Evolutionary conservation across 75 land plant genomes (phyloP), one percentile per base, ranked within the genome.

Genomic region (Ceratopteris richardii): DNA sequence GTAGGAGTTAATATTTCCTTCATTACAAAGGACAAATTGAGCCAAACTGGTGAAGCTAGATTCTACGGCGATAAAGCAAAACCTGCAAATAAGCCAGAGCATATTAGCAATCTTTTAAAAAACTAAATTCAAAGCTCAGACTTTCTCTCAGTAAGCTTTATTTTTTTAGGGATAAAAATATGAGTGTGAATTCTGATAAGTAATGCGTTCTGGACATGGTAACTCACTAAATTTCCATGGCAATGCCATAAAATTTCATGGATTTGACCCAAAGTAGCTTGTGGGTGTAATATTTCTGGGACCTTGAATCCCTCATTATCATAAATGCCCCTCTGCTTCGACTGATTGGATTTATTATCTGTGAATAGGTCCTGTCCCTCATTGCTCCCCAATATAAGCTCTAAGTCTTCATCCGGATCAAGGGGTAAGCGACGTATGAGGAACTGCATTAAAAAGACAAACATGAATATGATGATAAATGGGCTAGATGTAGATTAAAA

Each of bases 211-310:
- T 21, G 29, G 14, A 20, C 17, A 17, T 9, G 14, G 9, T 14
- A 33, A 30, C 60, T 21, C 43, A 60, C 62, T 48, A 60, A 23
- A 24, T 60, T 60, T 19, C 44, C 44, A 27, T 60, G 44, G 18
- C 48, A 27, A 60, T 60, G 42, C 62, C 62, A 60, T 24, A 40
- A 44, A 43, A 22, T 12, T 2, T 16, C 26, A 23, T 60, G 30
- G 43, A 60, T 43, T 22, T 60, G 46, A 22, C 62, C 62, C 7
- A 60, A 26, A 7, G 62, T 60, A 13, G 62, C 62, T 22, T 44
- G 23, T 27, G 46, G 29, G 24, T 44, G 46, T 18, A 60, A 48
- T 39, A 44, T 25, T 17, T 57, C 60, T 33, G 37, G 33, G 17
- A 31, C 16, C 25, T 44, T 60, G 23, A 39, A 39, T 23, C 47